Evolutionary conservation across 23 red algal genomes (phyloP).

Genomic region (Porphyridium purpureum): DNA sequence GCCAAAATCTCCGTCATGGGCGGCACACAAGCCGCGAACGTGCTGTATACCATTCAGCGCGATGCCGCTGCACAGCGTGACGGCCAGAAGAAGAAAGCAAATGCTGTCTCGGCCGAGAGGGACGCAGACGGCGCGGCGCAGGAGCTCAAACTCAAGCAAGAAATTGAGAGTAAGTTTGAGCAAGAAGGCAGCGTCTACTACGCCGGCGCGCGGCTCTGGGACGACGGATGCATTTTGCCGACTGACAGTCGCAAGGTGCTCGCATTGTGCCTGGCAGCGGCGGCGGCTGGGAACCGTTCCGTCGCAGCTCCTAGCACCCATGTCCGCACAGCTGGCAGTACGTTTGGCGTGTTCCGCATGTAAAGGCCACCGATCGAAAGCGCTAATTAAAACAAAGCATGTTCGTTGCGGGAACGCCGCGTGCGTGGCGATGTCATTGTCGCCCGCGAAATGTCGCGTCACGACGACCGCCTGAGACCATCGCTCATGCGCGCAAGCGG

Average conservation of each 20-base stretch:
- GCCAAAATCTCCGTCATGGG: slow-evolving; percentile 67
- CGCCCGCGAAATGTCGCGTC: no score
- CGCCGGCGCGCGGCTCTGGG: neutral
- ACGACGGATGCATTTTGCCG: neutral
- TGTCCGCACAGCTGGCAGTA: neutral
- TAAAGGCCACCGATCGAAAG: neutral
- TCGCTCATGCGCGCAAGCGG: no score
- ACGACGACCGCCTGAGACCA: no score
- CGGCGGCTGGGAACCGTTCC: neutral
- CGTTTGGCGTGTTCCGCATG: neutral
- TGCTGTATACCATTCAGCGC: neutral
- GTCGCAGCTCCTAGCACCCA: no score
- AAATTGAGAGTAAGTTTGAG: no score
- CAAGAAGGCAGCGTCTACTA: neutral
- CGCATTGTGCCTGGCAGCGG: neutral
- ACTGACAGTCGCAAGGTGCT: neutral
- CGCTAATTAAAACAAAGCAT: no score
- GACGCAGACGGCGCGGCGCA: no score
- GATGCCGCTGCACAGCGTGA: neutral
- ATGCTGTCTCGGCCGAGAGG: neutral
- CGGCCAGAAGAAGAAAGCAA: neutral
- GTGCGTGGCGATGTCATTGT: no score
- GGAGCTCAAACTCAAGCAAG: no score
- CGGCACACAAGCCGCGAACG: neutral
- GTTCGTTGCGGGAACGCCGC: no score